Conservation (phyloP, 2,329 filamentous ascomycete genomes). For the Xenoacremonium recifei region DNA sequence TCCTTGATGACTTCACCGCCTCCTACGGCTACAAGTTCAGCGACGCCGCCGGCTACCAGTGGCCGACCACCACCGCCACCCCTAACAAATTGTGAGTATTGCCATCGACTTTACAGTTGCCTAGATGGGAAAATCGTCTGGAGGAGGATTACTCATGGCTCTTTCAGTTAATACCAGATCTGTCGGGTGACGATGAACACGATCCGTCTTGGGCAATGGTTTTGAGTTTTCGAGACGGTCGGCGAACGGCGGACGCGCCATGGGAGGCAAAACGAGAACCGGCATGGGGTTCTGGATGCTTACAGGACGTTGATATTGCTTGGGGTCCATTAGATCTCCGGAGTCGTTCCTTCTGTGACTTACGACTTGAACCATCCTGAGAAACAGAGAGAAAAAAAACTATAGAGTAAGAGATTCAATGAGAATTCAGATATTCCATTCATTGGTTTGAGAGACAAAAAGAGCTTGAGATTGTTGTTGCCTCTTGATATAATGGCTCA, state of each 20-base stretch:
- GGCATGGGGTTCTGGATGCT: constrained; percentile 15
- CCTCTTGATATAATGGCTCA: too few relatives aligned
- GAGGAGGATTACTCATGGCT: constrained; percentile 9
- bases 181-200: constrained; percentile 13
- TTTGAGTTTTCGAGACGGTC: constrained; percentile 12
- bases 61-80: constrained; percentile 74
- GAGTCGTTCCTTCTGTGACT: constrained; percentile 13
- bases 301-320: constrained; percentile 18
- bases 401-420: not conserved
- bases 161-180: constrained; percentile 23
- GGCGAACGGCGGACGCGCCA: constrained; percentile 16
- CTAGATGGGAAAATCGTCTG: not conserved
- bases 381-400: constrained; percentile 17
- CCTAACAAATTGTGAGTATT: constrained; percentile 75
- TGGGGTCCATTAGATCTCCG: constrained; percentile 20
- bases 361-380: constrained; percentile 15
- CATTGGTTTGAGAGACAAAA: too few relatives aligned
- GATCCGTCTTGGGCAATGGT: constrained; percentile 21
- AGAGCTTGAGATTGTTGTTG: too few relatives aligned
- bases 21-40: constrained; percentile 99
- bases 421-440: too few relatives aligned
- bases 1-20: constrained; percentile 96
- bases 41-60: constrained; percentile 93
- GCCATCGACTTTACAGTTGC: not conserved
- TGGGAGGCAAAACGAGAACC: constrained; percentile 17